A percentile compares a stretch with the other conserved stretches of the same genome.
Evolutionary conservation across 2,329 filamentous ascomycete genomes (phyloP).

Genomic region (Arthrobotrys musiformis): DNA sequence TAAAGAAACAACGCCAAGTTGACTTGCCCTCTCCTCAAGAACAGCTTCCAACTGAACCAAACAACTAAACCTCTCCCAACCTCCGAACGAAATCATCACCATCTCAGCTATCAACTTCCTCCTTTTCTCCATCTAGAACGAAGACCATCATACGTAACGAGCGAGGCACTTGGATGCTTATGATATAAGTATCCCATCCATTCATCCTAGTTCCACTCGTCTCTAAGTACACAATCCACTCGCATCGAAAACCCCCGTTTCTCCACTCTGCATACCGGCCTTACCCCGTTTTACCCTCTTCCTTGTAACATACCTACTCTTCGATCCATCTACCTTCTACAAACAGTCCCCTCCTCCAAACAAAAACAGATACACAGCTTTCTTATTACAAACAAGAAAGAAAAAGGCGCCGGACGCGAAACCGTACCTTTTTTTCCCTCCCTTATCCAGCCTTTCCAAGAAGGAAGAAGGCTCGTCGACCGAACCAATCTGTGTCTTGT

Average conservation of each 20-base stretch:
- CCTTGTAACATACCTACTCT: slow-evolving; percentile 24
- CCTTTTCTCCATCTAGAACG: neutral
- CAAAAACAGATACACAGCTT: too few relatives aligned
- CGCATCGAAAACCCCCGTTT: slow-evolving; percentile 46
- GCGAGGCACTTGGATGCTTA: too few relatives aligned
- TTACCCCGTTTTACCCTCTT: slow-evolving; percentile 27
- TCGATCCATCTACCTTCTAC: slow-evolving; percentile 31
- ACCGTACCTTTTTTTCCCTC: neutral
- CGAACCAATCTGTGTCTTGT: neutral
- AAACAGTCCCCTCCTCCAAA: slow-evolving; percentile 2
- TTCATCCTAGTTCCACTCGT: neutral
- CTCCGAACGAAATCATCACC: neutral
- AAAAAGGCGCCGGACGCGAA: neutral
- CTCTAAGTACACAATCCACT: slow-evolving; percentile 20
- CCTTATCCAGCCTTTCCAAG: neutral
- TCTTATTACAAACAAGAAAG: neutral
- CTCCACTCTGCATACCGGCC: slow-evolving; percentile 43
- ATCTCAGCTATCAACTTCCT: neutral
- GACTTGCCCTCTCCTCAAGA: neutral
- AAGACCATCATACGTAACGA: too few relatives aligned
- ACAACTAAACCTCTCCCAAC: neutral
- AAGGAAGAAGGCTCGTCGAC: slow-evolving; percentile 9
- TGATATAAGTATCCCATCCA: neutral
- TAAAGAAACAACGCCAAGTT: slow-evolving; percentile 27
- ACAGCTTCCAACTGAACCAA: neutral